Evolutionary conservation across 306 rosid species (phyloP), one percentile per base, ranked within the genome.

Genomic region (Fragaria nilgerrensis): DNA sequence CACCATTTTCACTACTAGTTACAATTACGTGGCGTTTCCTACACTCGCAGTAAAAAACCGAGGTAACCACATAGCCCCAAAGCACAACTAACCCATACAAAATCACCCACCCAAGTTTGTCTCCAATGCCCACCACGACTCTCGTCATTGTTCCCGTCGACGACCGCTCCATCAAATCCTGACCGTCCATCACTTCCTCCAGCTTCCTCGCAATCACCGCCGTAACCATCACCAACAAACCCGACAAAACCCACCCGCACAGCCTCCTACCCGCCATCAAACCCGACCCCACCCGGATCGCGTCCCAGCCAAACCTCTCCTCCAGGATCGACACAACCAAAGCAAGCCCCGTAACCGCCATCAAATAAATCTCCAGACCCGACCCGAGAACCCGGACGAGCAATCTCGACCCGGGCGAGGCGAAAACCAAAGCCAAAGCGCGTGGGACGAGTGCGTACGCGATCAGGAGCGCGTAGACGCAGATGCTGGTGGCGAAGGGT

Each of bases 251-350:
- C 87, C 89, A 90, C 68, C 90, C 98, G 74, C 87, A 80, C 0
- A 77, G 1, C 80, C 88, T 79, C 48, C 75, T 77, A 0, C 89
- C 97, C 41, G 67, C 82, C 87, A 94, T 89, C 36, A 92, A 20
- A 1, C n/a, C 79, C 59, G 80, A 83, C 9, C 90, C 98, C 13
- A 59, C 72, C 70, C 82, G 81, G 32, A 91, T 80, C 9, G 98
- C 96, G 0, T 90, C 91, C 85, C 82, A 86, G 0, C 96, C 98
- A 71, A 73, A 78, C 29, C 78, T 84, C 34, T 94, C 98, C 70
- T 94, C 98, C 0, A 84, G 85, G 53, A 91, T 81, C 44, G 98
- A 91, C 0, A 88, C 89, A 22, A 94, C 96, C 4, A 94, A 34
- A 0, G 80, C 87, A 0, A 90, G 53, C 61, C 94, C 88, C 78